phyloP scores from a whole-genome alignment of 2,329 filamentous ascomycete genomes.

The Monosporascus sp. region DNA sequence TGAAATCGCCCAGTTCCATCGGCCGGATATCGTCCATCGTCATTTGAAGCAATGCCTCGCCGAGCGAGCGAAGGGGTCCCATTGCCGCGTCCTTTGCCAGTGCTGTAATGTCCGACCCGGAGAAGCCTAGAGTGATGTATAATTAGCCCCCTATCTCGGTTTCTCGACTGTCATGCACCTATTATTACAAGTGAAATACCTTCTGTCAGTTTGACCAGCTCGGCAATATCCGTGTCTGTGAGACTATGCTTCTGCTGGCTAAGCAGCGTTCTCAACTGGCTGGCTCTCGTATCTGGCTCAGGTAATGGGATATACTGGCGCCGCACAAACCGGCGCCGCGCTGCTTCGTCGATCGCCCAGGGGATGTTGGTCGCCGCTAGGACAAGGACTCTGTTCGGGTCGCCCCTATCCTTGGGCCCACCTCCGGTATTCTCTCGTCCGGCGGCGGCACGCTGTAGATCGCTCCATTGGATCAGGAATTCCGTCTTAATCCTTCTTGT shows the following conservation, averaged over 20 bases:
- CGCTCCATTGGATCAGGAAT: conserved; percentile 96
- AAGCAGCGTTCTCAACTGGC: conserved; percentile 73
- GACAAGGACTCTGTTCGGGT: conserved; percentile 84
- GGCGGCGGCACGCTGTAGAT: conserved; percentile 85
- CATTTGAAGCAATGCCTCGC: conserved; percentile 84
- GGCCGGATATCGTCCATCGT: conserved; percentile 91
- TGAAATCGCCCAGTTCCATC: conserved; percentile 77
- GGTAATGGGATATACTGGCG: conserved; percentile 95
- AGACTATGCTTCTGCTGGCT: conserved; percentile 84
- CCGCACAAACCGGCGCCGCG: conserved; percentile 81
- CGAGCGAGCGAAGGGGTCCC: conserved; percentile 85
- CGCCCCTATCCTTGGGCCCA: conserved; percentile 58
- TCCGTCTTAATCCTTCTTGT: conserved; percentile 94
- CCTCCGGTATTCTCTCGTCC: conserved; percentile 66
- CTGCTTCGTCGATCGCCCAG: conserved; percentile 97
- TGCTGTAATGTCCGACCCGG: conserved; percentile 92
- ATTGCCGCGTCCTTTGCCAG: conserved; percentile 97
- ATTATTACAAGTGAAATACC: conserved; percentile 44
- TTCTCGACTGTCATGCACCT: no score
- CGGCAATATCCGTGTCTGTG: conserved; percentile 63
- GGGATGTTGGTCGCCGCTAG: conserved; percentile 93
- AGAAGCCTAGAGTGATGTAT: conserved; percentile 63
- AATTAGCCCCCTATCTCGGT: no score
- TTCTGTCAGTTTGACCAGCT: conserved; percentile 75
- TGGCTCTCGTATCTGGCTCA: conserved; percentile 72